Evolutionary conservation across 202 grass and related monocot genomes (phyloP).

Genomic region (Musa balbisiana): DNA sequence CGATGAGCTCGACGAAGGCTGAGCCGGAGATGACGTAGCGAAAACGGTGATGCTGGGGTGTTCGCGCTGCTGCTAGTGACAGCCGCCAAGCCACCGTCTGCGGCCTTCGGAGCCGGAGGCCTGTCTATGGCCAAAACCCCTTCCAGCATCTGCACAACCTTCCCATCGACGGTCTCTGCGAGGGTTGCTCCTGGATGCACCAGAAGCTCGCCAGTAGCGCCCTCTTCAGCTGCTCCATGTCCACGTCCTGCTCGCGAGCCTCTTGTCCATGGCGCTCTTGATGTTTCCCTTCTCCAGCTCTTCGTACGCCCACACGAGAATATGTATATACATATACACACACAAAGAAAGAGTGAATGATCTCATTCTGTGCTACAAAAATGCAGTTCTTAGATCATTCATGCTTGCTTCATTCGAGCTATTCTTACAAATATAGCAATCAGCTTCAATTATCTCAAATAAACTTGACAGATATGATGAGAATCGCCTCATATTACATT

Average conservation of each 20-base stretch:
- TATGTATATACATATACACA: too few species aligned
- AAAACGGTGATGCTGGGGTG: background rate
- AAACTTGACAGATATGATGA: too few species aligned
- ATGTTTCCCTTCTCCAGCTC: slow-evolving; percentile 68
- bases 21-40: background rate
- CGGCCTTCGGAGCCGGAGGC: slow-evolving; percentile 64
- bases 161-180: slow-evolving; percentile 75
- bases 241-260: slow-evolving; percentile 42
- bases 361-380: too few species aligned
- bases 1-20: background rate
- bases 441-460: too few species aligned
- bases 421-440: too few species aligned
- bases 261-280: slow-evolving; percentile 34
- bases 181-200: slow-evolving; percentile 98
- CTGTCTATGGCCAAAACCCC: slow-evolving; percentile 69
- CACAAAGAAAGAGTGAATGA: too few species aligned
- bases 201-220: slow-evolving; percentile 71
- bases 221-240: slow-evolving; percentile 68
- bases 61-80: slow-evolving; percentile 27
- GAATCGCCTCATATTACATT: too few species aligned
- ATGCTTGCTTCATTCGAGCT: too few species aligned
- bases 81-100: slow-evolving; percentile 34
- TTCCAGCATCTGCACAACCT: slow-evolving; percentile 98
- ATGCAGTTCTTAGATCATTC: too few species aligned
- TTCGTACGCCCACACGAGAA: slow-evolving; percentile 83